These are phyloP conservation scores for Postia placenta DNA, from an alignment of 768 basidiomycete species.

Conservation along the genomic window DNA sequence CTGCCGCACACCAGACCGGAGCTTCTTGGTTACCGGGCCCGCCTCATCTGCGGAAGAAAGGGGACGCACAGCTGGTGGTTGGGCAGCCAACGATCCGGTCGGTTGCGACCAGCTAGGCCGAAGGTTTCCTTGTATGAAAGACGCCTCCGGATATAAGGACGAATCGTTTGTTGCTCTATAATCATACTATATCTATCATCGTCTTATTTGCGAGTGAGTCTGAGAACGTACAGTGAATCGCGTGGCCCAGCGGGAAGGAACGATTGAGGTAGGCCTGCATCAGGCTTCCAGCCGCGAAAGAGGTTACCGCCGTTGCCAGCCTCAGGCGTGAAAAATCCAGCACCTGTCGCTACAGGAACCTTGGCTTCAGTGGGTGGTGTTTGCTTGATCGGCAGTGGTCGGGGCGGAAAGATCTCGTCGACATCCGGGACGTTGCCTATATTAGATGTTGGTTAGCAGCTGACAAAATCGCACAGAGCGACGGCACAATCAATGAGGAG, in stretches of 20 bases:
- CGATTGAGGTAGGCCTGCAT: conserved; percentile 41
- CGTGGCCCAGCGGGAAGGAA: conserved; percentile 50
- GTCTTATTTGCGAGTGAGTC: no score
- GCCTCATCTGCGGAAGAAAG: conserved; percentile 80
- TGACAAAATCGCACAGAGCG: neutral
- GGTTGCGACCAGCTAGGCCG: conserved; percentile 24
- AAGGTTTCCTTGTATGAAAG: conserved; percentile 41
- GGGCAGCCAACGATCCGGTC: conserved; percentile 28
- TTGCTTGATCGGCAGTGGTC: conserved; percentile 50
- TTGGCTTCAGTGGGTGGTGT: conserved; percentile 42
- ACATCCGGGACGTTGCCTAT: conserved; percentile 66
- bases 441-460: conserved; percentile 9
- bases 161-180: conserved; percentile 52
- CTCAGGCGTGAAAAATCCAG: conserved; percentile 76
- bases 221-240: conserved; percentile 57
- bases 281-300: conserved; percentile 54
- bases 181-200: neutral
- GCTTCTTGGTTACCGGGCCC: conserved; percentile 70
- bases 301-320: conserved; percentile 46
- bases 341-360: conserved; percentile 52
- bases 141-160: conserved; percentile 49
- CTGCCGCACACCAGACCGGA: conserved; percentile 56
- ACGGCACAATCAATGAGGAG: no score
- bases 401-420: conserved; percentile 66
- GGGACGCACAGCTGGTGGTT: conserved; percentile 53